Base-by-base conservation (phyloP, 805 yeast genomes). In the Wickerhamiella kurtzmanii region DNA sequence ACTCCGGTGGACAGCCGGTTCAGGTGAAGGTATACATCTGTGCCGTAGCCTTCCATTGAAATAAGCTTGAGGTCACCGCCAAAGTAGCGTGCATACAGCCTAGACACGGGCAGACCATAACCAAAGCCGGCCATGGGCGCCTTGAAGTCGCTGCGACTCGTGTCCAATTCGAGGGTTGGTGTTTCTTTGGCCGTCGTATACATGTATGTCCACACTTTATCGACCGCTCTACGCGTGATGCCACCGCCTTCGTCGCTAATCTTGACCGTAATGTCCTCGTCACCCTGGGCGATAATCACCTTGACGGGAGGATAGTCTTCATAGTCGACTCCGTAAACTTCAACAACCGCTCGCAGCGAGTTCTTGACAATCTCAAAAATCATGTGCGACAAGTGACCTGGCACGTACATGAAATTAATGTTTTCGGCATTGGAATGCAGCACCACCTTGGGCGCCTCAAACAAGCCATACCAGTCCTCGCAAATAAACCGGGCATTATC, bases 51-150 rank as follows among this genome's bases (percentile, higher is more conserved):
- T 64, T 86, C 95, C 94, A 87, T 84, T 32, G 86, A 77, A 47
- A 85, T 86, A 57, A 87, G 71, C 59, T 81, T 82, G 62, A 86
- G 72, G 57, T 87, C 95, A 2, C 95, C 95, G 4, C 95, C 94
- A 60, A 87, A 86, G 61, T 86, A 86, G 52, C 88, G 78, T 2
- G 95, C 88, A 55, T 87, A 87, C 36, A 86, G 70, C 49, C 95
- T 66, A 43, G 92, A 80, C 46, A 87, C 79, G 1, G 95, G 95
- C 56, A 86, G 70, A 0, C 96, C 95, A 58, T 86, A 88, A 22
- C 96, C 96, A 54, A 82, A 81, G 0, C 96, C 96, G 44, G 95
- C 95, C 83, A 86, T 81, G 49, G 95, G 96, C 0, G 94, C 94
- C 60, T 76, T 75, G 65, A 82, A 80, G 49, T 80, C 82, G 19